Evolutionary conservation across 2,329 filamentous ascomycete genomes (phyloP), one percentile per base, ranked within the genome.

Genomic region (Hypoxylon sp.): DNA sequence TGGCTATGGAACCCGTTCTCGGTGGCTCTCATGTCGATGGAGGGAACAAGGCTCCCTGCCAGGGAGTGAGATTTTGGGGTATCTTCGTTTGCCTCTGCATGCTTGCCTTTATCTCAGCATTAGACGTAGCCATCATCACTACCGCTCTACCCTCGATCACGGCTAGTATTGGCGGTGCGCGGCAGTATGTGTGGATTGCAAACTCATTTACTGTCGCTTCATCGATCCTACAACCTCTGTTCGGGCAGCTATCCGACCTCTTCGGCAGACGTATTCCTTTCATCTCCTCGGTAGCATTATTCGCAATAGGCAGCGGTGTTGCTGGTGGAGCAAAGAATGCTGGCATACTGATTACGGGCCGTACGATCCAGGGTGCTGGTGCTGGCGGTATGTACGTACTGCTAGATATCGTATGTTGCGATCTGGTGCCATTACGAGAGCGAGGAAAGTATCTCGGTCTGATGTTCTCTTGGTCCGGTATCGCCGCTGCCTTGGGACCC

Each of bases 241-340:
- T 80, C 55, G 83, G 82, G 2, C 83, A 85, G 69, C 53, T 83
- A 0, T 77, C 80, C 3, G 79, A 85, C 57, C 78, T 85, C n/a
- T 86, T 82, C 64, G 84, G 85, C 1, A 78, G 81, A 39, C 78
- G n/a, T n/a, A n/a, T 71, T 50, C 69, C 78, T 5, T 71, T 78
- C 4, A 71, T 84, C 1, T 52, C 72, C 1, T 67, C 80, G 1
- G 77, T 83, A 3, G 74, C 71, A 19, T 66, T 84, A 2, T 86
- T 86, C 68, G 75, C 77, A 1, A 65, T 86, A 1, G 85, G 85
- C 0, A 85, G 83, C 66, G 82, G 78, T 0, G 76, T 87, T 9
- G 78, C 76, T n/a, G 84, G 82, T 0, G 80, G 78, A 2, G 80
- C 84, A 0, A 75, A 72, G 0, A 81, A 68, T 9, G 77, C 75